A percentile compares a stretch with the other conserved stretches of the same genome.
Conservation (phyloP, 129 eudicot genomes). For the Centaurea solstitialis region DNA sequence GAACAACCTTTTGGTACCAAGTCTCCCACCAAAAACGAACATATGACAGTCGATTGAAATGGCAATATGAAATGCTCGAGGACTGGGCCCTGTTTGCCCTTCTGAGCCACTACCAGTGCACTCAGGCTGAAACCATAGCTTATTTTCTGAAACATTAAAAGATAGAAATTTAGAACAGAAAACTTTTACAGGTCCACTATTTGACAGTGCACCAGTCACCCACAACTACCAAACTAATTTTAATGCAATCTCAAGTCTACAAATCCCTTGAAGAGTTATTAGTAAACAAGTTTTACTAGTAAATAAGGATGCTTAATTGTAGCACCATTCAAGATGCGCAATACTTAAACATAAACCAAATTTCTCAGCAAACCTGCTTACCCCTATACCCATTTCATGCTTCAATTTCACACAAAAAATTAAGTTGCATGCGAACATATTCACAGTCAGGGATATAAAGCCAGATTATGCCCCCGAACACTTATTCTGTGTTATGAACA, state of each 20-base stretch:
- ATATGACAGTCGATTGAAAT: slow-evolving; percentile 89
- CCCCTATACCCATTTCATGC: not conserved
- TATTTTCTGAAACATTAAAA: slow-evolving; percentile 56
- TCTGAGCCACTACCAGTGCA: slow-evolving; percentile 88
- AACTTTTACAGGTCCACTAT: not conserved
- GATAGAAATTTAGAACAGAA: not conserved
- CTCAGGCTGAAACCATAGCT: slow-evolving; percentile 89
- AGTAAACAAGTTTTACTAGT: not conserved
- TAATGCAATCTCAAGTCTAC: not conserved
- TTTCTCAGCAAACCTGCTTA: not conserved
- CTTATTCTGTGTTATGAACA: not conserved
- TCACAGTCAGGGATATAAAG: not conserved
- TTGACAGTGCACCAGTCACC: not conserved
- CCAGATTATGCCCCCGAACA: not conserved
- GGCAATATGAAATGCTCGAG: slow-evolving; percentile 95
- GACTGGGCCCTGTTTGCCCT: slow-evolving; percentile 80
- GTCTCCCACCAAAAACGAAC: slow-evolving; percentile 97
- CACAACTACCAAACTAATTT: not conserved
- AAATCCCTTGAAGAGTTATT: not conserved
- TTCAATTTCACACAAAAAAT: not conserved
- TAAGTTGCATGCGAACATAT: not conserved
- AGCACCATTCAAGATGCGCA: not conserved
- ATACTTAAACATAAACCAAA: not conserved
- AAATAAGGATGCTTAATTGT: not conserved
- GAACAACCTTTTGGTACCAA: slow-evolving; percentile 76